Base-by-base conservation (phyloP, 2,329 filamentous ascomycete species). In the Dothidotthia symphoricarpi region DNA sequence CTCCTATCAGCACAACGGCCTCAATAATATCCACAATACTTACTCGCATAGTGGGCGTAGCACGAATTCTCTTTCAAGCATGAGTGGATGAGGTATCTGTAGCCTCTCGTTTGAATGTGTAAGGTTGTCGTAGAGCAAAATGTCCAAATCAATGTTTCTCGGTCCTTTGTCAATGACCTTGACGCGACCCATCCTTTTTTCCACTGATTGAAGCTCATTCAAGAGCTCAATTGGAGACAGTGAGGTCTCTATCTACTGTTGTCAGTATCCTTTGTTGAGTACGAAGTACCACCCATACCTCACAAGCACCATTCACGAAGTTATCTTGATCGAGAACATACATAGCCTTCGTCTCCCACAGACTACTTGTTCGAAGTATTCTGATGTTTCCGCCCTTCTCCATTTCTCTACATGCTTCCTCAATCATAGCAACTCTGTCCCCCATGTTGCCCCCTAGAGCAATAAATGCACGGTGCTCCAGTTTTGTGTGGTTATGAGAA, bases 301-400 rank as follows among this genome's bases (percentile, higher is more conserved):
- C 87, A 66, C 88, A 95, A 40, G 83, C 90, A 14, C 89, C 93
- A 63, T 98, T 98, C 31, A 96, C 72, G 61, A 98, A 98, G 19
- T 80, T 79, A 47, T 83, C 82, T 66, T 98, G 93, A 47, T 96
- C 85, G 47, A 86, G 72, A 48, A 96, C 86, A 67, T 98, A 98
- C 93, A 98, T 98, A 15, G 93, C 88, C 55, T 88, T 82, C 3
- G 91, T 98, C 71, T 97, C 89, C 78, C 93, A 98, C 3, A 98
- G 74, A 45, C 82, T 85, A 65, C 91, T 97, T 0, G 91, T 95
- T 55, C 83, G 77, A 57, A 81, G 76, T 26, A 98, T 78, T 36
- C 70, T 79, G 60, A 97, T 88, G 24, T 81, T 82, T 15, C 80
- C 75, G 29, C 75, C 51, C 1, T 47, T 71, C 47, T 86, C 81